These are phyloP conservation scores for Naganishia kalamii DNA, from an alignment of 768 basidiomycete genomes.

Conservation along the genomic window DNA sequence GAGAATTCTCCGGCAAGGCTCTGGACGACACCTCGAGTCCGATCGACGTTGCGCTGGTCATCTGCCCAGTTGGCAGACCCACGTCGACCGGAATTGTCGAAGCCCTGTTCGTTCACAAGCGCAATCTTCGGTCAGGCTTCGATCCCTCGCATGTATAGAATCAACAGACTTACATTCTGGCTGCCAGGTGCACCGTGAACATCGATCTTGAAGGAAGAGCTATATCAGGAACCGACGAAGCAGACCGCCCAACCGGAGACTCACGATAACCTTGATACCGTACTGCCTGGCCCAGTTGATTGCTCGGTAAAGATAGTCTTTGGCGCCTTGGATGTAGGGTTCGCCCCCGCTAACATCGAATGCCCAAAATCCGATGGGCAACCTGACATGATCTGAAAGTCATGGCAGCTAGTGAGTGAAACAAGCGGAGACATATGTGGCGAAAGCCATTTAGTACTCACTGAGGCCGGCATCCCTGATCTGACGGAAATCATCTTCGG, in stretches of 20 bases:
- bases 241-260: not conserved
- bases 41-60: conserved; percentile 30
- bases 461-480: conserved; percentile 35
- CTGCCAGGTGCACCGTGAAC: conserved; percentile 44
- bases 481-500: conserved; percentile 46
- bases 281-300: conserved; percentile 43
- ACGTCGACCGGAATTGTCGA: conserved; percentile 40
- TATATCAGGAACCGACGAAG: not conserved
- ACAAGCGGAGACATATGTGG: not conserved
- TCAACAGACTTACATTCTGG: conserved; percentile 27
- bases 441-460: conserved; percentile 22
- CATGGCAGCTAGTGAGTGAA: not conserved
- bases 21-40: conserved; percentile 37
- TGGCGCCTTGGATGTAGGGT: conserved; percentile 42
- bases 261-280: conserved; percentile 39
- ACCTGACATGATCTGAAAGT: conserved; percentile 36
- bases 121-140: not conserved
- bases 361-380: conserved; percentile 41
- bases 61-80: conserved; percentile 37
- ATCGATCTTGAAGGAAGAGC: conserved; percentile 28
- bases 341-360: conserved; percentile 41
- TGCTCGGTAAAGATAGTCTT: conserved; percentile 42
- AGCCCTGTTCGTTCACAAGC: conserved; percentile 7
- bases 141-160: no score
- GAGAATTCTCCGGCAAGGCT: conserved; percentile 38